A percentile compares a stretch with the other conserved stretches of the same genome.
Evolutionary conservation across 2,329 filamentous ascomycete species (phyloP).

Genomic region (Helotiales sp.): DNA sequence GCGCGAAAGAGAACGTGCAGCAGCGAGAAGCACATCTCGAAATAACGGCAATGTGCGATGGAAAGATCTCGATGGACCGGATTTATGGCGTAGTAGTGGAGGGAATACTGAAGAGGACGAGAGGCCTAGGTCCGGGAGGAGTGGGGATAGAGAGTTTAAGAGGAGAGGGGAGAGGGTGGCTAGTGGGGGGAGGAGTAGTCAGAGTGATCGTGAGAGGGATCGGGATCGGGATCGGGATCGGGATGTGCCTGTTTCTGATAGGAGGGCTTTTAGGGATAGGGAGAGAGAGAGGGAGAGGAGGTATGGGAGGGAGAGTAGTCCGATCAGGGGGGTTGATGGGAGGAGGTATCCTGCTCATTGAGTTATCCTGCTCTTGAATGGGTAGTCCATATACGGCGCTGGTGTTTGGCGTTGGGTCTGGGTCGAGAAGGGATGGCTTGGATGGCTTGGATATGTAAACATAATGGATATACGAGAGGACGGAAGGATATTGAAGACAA

Average conservation of each 20-base stretch:
- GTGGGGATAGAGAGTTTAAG: slow-evolving; percentile 6
- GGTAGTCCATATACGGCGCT: too few species aligned
- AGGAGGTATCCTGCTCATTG: slow-evolving; percentile 29
- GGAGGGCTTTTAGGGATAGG: slow-evolving; percentile 12
- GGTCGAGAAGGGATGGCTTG: not conserved
- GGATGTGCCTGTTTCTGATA: slow-evolving; percentile 2
- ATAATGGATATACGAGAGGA: not conserved
- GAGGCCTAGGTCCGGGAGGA: not conserved
- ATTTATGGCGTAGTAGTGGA: slow-evolving; percentile 27
- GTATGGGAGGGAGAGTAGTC: slow-evolving; percentile 23
- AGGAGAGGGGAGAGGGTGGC: slow-evolving; percentile 12
- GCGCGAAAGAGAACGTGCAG: slow-evolving; percentile 38
- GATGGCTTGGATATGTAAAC: not conserved
- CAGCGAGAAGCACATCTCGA: slow-evolving; percentile 24
- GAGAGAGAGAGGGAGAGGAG: slow-evolving; percentile 23
- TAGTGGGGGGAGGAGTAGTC: slow-evolving; percentile 6
- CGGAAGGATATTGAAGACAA: not conserved
- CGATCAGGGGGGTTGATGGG: slow-evolving; percentile 32
- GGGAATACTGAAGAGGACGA: slow-evolving; percentile 18
- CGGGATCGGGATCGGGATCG: slow-evolving; percentile 15
- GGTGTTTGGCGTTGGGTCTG: not conserved
- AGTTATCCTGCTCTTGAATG: too few species aligned
- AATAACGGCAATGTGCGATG: slow-evolving; percentile 19
- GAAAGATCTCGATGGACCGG: slow-evolving; percentile 21
- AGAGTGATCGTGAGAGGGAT: slow-evolving; percentile 11